A percentile compares a stretch with the other conserved stretches of the same genome.
These are phyloP conservation scores for Dysphania ambrosioides DNA, from an alignment of 148 eudicot species.

Conservation along the genomic window DNA sequence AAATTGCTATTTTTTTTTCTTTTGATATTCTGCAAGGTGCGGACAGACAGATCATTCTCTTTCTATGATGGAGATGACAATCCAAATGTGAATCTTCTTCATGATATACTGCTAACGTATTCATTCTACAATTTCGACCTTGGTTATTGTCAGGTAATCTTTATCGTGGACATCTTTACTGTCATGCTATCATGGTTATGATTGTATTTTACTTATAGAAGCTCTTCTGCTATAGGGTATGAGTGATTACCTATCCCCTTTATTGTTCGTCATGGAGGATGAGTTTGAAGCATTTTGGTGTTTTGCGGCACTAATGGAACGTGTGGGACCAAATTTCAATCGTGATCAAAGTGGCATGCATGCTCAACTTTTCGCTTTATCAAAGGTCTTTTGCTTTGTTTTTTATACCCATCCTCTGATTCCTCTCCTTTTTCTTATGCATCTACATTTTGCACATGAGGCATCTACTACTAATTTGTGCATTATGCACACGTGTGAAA, in stretches of 20 bases:
- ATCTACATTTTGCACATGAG: conserved; percentile 1
- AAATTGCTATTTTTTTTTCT: neutral
- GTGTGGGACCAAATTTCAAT: conserved; percentile 93
- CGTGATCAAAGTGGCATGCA: conserved; percentile 99
- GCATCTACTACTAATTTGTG: neutral
- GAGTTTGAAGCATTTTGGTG: conserved; percentile 96
- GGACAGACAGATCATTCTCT: conserved; percentile 83
- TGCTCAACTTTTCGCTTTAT: conserved; percentile 88
- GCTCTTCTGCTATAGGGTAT: conserved; percentile 58
- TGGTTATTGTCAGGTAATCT: conserved; percentile 94
- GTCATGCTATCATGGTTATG: neutral
- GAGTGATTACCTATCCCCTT: conserved; percentile 92
- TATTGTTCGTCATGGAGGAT: conserved; percentile 76
- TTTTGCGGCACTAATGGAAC: conserved; percentile 87
- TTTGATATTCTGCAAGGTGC: conserved; percentile 49
- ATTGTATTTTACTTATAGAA: neutral
- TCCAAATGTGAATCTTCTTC: conserved; percentile 63
- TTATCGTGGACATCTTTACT: neutral
- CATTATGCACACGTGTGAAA: neutral
- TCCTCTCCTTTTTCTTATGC: neutral
- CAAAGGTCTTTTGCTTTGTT: conserved; percentile 55
- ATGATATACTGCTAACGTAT: conserved; percentile 85
- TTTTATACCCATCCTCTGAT: neutral
- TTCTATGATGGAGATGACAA: conserved; percentile 96
- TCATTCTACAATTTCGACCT: conserved; percentile 99